Evolutionary conservation across 345 rosid species (phyloP).

Genomic region (Pseudoturritis turrita): DNA sequence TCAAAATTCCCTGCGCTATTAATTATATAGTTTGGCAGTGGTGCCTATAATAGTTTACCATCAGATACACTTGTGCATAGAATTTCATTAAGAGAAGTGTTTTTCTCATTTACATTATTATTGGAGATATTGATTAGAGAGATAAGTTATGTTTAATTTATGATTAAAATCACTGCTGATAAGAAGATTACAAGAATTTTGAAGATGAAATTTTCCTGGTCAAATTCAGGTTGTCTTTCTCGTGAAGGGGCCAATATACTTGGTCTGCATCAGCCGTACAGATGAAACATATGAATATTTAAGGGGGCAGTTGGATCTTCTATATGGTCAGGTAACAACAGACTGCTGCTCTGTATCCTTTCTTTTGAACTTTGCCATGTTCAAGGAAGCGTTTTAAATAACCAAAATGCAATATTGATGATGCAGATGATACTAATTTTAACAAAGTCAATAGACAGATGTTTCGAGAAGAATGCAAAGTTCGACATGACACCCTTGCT

Average conservation of each 20-base stretch:
- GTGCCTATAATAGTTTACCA: not conserved
- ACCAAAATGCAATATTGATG: slow-evolving; percentile 13
- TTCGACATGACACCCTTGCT: slow-evolving; percentile 98
- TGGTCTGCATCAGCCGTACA: slow-evolving; percentile 97
- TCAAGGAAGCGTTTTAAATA: not conserved
- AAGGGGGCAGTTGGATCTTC: slow-evolving; percentile 86
- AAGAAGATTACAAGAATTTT: not conserved
- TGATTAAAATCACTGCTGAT: not conserved
- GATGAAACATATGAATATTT: slow-evolving; percentile 90
- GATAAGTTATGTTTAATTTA: not conserved
- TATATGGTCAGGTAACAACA: slow-evolving; percentile 84
- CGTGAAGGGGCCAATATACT: slow-evolving; percentile 95
- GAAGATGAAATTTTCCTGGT: not conserved
- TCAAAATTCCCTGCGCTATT: not conserved
- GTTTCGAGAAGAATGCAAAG: slow-evolving; percentile 95
- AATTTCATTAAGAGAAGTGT: not conserved
- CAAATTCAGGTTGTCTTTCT: slow-evolving; percentile 82
- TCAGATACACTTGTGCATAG: not conserved
- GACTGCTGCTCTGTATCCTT: not conserved
- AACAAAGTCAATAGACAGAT: slow-evolving; percentile 90
- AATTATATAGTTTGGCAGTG: not conserved
- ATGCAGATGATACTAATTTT: slow-evolving; percentile 96
- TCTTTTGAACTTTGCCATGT: not conserved
- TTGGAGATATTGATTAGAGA: not conserved
- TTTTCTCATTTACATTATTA: not conserved